phyloP scores from a whole-genome alignment of 1,284 basidiomycete genomes.

The Marasmius fiardii region DNA sequence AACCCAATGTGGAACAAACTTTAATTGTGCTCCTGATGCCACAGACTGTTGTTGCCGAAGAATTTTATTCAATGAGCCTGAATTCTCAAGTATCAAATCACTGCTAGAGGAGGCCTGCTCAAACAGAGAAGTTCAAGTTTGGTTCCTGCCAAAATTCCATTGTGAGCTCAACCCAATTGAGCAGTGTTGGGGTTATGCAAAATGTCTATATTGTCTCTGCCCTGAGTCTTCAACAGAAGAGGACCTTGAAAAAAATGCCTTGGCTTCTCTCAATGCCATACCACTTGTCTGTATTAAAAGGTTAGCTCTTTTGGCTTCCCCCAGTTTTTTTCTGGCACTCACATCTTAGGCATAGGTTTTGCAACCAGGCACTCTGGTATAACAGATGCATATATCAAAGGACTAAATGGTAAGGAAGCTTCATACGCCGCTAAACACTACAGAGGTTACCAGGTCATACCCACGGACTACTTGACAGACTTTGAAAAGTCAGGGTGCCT shows the following conservation, averaged over 20 bases:
- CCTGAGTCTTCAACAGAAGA: conserved; percentile 9
- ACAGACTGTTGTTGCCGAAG: conserved; percentile 16
- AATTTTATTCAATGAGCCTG: conserved; percentile 21
- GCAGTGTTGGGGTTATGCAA: conserved; percentile 23
- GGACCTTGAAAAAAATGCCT: conserved; percentile 12
- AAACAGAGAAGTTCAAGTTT: conserved; percentile 7
- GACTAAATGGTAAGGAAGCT: conserved; percentile 8
- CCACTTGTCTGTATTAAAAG: conserved; percentile 8
- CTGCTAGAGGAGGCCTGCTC: conserved; percentile 13
- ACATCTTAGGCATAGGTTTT: background rate
- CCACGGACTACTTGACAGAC: conserved; percentile 8
- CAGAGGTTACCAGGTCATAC: conserved; percentile 4
- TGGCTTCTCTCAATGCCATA: conserved; percentile 10
- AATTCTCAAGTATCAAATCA: conserved; percentile 19
- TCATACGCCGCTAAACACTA: conserved; percentile 7
- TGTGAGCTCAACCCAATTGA: conserved; percentile 19
- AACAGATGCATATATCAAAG: conserved; percentile 9
- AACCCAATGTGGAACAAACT: background rate
- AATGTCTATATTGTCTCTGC: conserved; percentile 12
- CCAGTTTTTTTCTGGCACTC: background rate
- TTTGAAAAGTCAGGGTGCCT: conserved; percentile 7
- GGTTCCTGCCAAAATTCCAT: conserved; percentile 20
- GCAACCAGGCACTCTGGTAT: conserved; percentile 6
- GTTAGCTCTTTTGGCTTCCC: conserved; percentile 4
- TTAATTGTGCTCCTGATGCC: conserved; percentile 14